Conservation (phyloP, 1,139 yeast species). For the Geotrichum siamense region DNA sequence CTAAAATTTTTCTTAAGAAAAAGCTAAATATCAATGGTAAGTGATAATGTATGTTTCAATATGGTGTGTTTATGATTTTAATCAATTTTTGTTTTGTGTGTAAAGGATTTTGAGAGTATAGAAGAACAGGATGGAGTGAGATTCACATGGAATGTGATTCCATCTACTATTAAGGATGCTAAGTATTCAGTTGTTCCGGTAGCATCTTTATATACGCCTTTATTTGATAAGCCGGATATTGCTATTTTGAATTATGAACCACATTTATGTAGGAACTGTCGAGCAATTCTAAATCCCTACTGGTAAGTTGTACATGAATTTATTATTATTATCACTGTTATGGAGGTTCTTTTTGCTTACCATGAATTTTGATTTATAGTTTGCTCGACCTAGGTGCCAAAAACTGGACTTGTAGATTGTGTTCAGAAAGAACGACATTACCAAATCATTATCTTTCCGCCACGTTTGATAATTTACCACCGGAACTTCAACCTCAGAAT, state of each 20-base stretch:
- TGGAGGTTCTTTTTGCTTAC: no score
- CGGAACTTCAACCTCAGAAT: conserved; percentile 36
- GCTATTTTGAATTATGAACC: conserved; percentile 41
- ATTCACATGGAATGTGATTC: conserved; percentile 60
- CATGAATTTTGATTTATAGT: conserved; percentile 21
- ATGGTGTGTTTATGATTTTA: no score
- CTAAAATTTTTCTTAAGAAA: no score
- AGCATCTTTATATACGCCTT: conserved; percentile 61
- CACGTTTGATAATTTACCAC: conserved; percentile 27
- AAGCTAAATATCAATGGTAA: no score
- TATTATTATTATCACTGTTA: no score
- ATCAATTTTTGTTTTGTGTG: no score
- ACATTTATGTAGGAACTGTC: conserved; percentile 49
- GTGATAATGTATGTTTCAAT: no score
- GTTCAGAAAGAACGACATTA: conserved; percentile 49
- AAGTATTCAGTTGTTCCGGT: conserved; percentile 54
- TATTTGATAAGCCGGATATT: conserved; percentile 45
- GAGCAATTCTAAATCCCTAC: conserved; percentile 55
- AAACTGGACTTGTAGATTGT: conserved; percentile 60
- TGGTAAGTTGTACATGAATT: conserved; percentile 23
- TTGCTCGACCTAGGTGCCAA: conserved; percentile 38
- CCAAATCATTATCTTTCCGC: conserved; percentile 31
- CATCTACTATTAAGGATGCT: conserved; percentile 53
- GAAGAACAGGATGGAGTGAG: conserved; percentile 67
- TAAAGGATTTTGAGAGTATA: conserved; percentile 47